Base-by-base conservation (phyloP, 2,329 filamentous ascomycete species). In the Colletotrichum cordylinicola region DNA sequence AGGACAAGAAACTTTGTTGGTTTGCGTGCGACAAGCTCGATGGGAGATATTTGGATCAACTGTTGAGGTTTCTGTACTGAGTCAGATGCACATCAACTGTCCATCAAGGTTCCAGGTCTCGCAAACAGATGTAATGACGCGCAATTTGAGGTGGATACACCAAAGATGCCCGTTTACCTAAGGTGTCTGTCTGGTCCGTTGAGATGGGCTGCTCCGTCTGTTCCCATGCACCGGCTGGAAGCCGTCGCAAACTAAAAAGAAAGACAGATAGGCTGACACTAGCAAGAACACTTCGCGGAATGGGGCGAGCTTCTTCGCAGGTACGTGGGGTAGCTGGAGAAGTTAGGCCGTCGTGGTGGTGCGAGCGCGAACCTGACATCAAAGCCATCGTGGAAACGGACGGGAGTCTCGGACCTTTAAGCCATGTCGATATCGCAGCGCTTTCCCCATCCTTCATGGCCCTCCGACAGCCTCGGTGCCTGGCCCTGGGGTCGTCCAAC, bases 61-160 rank as follows among this genome's bases (percentile, higher is more conserved):
- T 60, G 58, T 60, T 74, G 70, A 69, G 12, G 64, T 48, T 27
- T 56, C 48, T 35, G 74, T 13, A 43, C 64, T 76, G 74, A 76
- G 58, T 76, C 70, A 74, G 70, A 74, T 52, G 43, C 43, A 8
- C 43, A 52, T 52, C 43, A 24, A 52, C 10, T 68, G 48, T 68
- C 74, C 64, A 73, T 76, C 74, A 76, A 73, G 74, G 74, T 76
- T 56, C 58, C 64, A 35, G 48, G 65, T 65, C 56, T 64, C 33
- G 70, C 70, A 65, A 73, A 67, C 62, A 55, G n/a, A 21, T 55
- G 69, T 55, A 60, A 72, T 67, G 72, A n/a, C 52, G 65, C 27
- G 62, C 29, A 16, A 67, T 39, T 52, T 31, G 62, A 39, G 52
- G 72, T 72, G 72, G 69, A 67, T 72, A 75, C 69, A 75, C 35